Evolutionary conservation across 495 filamentous ascomycete species (phyloP).

Genomic region (Penicillium crystallinum): DNA sequence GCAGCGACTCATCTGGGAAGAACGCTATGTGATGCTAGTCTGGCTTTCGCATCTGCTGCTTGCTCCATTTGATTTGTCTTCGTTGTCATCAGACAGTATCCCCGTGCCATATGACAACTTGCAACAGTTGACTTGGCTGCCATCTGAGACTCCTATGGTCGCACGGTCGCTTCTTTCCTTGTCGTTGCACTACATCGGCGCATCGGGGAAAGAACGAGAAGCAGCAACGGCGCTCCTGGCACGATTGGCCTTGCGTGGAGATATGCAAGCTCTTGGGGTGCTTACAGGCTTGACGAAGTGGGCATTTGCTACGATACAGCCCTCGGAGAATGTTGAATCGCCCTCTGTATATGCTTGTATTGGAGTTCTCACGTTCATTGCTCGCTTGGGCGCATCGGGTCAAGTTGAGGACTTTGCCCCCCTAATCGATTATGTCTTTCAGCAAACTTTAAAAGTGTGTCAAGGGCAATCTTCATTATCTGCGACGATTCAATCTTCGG

Average conservation of each 20-base stretch:
- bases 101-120: slow-evolving; percentile 28
- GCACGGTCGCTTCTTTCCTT: slow-evolving; percentile 63
- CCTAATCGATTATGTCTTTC: slow-evolving; percentile 47
- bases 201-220: slow-evolving; percentile 79
- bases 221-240: slow-evolving; percentile 78
- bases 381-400: slow-evolving; percentile 58
- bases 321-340: slow-evolving; percentile 25
- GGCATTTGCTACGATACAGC: slow-evolving; percentile 55
- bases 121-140: slow-evolving; percentile 17
- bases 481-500: slow-evolving; percentile 54
- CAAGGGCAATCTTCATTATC: slow-evolving; percentile 38
- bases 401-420: slow-evolving; percentile 49
- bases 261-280: slow-evolving; percentile 78
- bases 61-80: slow-evolving; percentile 86
- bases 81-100: slow-evolving; percentile 63
- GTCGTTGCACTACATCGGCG: slow-evolving; percentile 63
- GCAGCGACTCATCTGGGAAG: slow-evolving; percentile 66
- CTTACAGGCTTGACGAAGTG: slow-evolving; percentile 60
- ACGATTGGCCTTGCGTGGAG: slow-evolving; percentile 70
- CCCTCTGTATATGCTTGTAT: slow-evolving; percentile 56
- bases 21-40: slow-evolving; percentile 78
- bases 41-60: slow-evolving; percentile 92
- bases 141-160: slow-evolving; percentile 57
- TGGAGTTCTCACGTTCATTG: slow-evolving; percentile 72
- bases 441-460: slow-evolving; percentile 37